Conservation (phyloP, 306 rosid genomes). For the Canavalia gladiata region DNA sequence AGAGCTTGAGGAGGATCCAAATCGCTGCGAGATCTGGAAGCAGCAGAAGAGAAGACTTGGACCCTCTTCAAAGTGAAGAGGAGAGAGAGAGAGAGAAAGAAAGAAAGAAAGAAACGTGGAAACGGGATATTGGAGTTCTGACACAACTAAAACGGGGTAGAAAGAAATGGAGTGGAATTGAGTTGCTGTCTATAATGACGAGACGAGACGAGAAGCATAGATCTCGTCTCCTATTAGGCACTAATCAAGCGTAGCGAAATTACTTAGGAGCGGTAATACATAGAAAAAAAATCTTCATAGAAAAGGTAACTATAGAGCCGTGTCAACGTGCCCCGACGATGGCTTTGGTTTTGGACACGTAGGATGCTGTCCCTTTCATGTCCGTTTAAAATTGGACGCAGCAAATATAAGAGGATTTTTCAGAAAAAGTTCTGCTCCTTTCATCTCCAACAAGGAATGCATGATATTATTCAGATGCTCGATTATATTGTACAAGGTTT, state of each 20-base stretch:
- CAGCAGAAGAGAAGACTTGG: slow-evolving; percentile 54
- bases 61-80: slow-evolving; percentile 53
- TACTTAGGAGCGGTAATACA: slow-evolving; percentile 10
- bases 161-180: slow-evolving; percentile 23
- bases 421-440: background rate
- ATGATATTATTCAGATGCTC: background rate
- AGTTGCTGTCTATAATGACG: background rate
- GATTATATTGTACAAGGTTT: background rate
- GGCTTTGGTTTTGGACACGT: slow-evolving; percentile 26
- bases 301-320: slow-evolving; percentile 5
- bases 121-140: slow-evolving; percentile 32
- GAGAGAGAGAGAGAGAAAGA: slow-evolving; percentile 41
- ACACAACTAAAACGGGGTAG: slow-evolving; percentile 36
- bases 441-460: background rate
- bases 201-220: slow-evolving; percentile 7
- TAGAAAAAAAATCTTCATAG: background rate
- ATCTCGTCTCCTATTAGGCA: slow-evolving; percentile 31
- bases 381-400: background rate
- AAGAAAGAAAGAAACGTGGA: slow-evolving; percentile 38
- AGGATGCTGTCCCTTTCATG: slow-evolving; percentile 6
- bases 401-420: background rate
- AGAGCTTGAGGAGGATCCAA: slow-evolving; percentile 55
- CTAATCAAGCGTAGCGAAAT: background rate
- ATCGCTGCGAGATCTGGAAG: slow-evolving; percentile 69
- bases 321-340: background rate